These are phyloP conservation scores for Uronychia setigera DNA, from an alignment of 73 alveolate species.

Conservation along the genomic window DNA sequence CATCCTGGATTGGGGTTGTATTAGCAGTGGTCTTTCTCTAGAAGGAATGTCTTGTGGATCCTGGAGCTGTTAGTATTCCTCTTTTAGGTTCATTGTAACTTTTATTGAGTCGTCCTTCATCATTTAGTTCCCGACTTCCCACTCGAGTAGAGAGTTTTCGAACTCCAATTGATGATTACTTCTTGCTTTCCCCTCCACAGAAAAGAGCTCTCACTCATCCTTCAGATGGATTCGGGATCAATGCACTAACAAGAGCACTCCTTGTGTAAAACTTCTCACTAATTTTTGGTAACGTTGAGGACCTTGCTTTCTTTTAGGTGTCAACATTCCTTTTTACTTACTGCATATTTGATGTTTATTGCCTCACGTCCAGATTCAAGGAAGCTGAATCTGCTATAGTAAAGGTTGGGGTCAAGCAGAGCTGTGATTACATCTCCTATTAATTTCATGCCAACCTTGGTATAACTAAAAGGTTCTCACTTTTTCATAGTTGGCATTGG, in stretches of 20 bases:
- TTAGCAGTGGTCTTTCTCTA: too few species aligned
- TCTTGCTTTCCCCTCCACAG: conserved; percentile 2
- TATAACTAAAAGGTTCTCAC: not conserved
- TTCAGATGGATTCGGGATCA: conserved; percentile 29
- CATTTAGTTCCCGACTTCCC: not conserved
- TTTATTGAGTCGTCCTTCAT: too few species aligned
- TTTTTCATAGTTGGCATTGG: not conserved
- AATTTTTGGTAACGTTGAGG: conserved; percentile 4
- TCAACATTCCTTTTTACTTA: conserved; percentile 16
- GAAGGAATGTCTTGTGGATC: not conserved
- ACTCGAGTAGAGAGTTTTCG: not conserved
- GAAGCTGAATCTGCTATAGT: conserved; percentile 27
- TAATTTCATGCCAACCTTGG: not conserved
- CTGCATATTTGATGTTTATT: conserved; percentile 11
- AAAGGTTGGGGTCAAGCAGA: conserved; percentile 30
- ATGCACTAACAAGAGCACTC: conserved; percentile 20
- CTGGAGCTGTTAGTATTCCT: not conserved
- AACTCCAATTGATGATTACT: not conserved
- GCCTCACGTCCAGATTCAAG: conserved; percentile 20
- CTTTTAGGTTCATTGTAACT: not conserved
- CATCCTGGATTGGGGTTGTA: not conserved
- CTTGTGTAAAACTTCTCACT: conserved; percentile 27
- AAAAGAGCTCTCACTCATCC: conserved; percentile 7
- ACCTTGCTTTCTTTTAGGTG: not conserved
- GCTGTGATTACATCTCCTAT: conserved; percentile 15